These are phyloP conservation scores for Acanthamoeba royreba DNA, from an alignment of 208 protist genomes.

Conservation along the genomic window DNA sequence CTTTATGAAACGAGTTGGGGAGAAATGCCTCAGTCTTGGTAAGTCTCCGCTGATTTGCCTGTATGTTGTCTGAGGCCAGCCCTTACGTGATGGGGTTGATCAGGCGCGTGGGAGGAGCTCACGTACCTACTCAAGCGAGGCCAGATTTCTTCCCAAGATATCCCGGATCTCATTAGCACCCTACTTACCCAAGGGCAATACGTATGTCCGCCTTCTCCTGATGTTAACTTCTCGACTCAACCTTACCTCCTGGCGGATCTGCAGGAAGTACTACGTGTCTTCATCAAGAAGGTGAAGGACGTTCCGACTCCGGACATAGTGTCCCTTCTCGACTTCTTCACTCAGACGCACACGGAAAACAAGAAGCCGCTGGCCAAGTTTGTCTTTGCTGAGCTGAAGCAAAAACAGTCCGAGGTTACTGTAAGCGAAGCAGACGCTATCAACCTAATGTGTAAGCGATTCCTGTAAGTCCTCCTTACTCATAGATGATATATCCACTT, in stretches of 20 bases:
- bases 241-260: neutral
- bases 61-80: no score
- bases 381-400: neutral
- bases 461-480: neutral
- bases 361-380: neutral
- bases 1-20: neutral
- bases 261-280: neutral
- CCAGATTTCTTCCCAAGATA: neutral
- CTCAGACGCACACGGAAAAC: neutral
- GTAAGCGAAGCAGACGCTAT: neutral
- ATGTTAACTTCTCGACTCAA: neutral
- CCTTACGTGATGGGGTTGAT: neutral
- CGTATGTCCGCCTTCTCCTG: neutral
- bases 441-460: neutral
- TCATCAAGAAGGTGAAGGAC: neutral
- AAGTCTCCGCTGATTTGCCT: no score
- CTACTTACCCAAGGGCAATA: neutral
- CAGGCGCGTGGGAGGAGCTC: neutral
- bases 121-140: neutral
- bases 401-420: neutral
- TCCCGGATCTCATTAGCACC: neutral
- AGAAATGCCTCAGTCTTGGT: neutral
- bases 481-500: no score
- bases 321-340: neutral
- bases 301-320: neutral